A percentile compares a stretch with the other conserved stretches of the same genome.
phyloP scores from a whole-genome alignment of 1,139 yeast species.

The Meyerozyma elateridarum region DNA sequence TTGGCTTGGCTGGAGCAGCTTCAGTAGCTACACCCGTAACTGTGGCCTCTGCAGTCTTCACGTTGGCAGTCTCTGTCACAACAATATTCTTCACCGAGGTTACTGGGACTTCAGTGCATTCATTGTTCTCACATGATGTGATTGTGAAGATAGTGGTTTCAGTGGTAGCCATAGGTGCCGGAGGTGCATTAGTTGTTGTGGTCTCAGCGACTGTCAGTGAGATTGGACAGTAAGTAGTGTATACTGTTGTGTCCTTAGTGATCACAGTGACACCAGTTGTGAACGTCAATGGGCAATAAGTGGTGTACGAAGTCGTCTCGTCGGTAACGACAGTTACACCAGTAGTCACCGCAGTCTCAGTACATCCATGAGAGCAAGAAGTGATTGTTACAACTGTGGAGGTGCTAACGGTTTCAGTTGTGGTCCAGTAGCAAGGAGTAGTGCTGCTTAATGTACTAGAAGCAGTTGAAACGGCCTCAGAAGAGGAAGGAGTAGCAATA shows the following conservation, averaged over 20 bases:
- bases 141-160: slow-evolving; percentile 1
- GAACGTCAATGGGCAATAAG: slow-evolving; percentile 14
- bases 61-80: slow-evolving; percentile 5
- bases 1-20: too few relatives aligned
- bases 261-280: slow-evolving; percentile 3
- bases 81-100: slow-evolving; percentile 1
- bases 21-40: too few relatives aligned
- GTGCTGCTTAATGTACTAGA: not conserved
- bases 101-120: not conserved
- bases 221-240: slow-evolving; percentile 10
- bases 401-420: slow-evolving; percentile 2
- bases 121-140: slow-evolving; percentile 1
- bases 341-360: slow-evolving; percentile 9
- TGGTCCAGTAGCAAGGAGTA: slow-evolving; percentile 7
- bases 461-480: slow-evolving; percentile 1
- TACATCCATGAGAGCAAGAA: slow-evolving; percentile 14
- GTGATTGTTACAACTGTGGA: slow-evolving; percentile 15
- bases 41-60: slow-evolving; percentile 5
- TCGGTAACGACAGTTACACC: slow-evolving; percentile 12
- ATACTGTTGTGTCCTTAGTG: slow-evolving; percentile 5
- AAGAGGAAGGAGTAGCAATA: slow-evolving; percentile 3
- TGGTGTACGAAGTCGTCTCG: slow-evolving; percentile 11
- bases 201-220: not conserved
- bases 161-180: not conserved
- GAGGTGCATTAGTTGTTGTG: not conserved